A percentile compares a stretch with the other conserved stretches of the same genome.
Evolutionary conservation across 192 early-diverging fungal species (phyloP).

Genomic region (Rhizophlyctis rosea): DNA sequence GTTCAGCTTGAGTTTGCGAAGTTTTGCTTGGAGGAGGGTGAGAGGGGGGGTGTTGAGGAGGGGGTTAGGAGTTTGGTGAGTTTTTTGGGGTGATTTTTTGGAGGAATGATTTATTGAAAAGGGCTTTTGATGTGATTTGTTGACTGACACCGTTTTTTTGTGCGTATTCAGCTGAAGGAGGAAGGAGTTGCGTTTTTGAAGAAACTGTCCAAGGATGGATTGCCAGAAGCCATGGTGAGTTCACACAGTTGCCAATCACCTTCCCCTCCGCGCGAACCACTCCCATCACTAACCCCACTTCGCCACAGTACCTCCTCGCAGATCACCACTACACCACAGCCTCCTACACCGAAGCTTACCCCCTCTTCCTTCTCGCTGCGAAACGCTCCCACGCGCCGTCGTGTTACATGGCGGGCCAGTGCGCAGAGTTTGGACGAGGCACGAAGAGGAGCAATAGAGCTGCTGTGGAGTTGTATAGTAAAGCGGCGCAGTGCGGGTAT

Average conservation of each 20-base stretch:
- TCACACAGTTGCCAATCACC: slow-evolving; percentile 51
- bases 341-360: no score
- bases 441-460: slow-evolving; percentile 53
- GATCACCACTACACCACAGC: slow-evolving; percentile 60
- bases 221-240: slow-evolving; percentile 67
- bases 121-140: neutral
- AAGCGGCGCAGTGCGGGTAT: slow-evolving; percentile 66
- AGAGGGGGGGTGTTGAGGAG: slow-evolving; percentile 37
- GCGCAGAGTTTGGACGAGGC: slow-evolving; percentile 66
- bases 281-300: slow-evolving; percentile 21
- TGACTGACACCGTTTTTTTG: neutral
- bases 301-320: slow-evolving; percentile 39
- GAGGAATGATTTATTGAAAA: slow-evolving; percentile 38
- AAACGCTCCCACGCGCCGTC: slow-evolving; percentile 68
- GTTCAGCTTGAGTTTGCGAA: slow-evolving; percentile 69
- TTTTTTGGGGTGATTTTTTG: slow-evolving; percentile 2
- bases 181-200: slow-evolving; percentile 67
- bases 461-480: slow-evolving; percentile 70
- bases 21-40: slow-evolving; percentile 60
- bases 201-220: slow-evolving; percentile 54
- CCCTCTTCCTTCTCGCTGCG: slow-evolving; percentile 68
- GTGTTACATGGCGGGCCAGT: slow-evolving; percentile 60
- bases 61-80: slow-evolving; percentile 18
- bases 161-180: slow-evolving; percentile 35
- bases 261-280: slow-evolving; percentile 35